Evolutionary conservation across 495 filamentous ascomycete genomes (phyloP), one percentile per base, ranked within the genome.

Genomic region (Podospora didyma): DNA sequence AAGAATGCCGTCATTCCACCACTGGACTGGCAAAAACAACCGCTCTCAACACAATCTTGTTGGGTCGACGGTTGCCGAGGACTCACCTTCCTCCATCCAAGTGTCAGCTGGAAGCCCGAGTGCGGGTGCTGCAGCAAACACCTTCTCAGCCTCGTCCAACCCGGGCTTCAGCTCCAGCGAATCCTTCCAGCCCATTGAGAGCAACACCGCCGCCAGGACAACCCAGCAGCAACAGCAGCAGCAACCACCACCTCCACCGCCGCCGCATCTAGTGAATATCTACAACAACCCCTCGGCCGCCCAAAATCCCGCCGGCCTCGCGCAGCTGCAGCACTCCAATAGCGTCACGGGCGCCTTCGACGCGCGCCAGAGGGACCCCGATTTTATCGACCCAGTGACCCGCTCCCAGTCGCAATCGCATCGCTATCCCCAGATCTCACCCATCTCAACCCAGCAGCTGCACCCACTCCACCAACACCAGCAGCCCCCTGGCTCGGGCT

Each of bases 31-130:
- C 64, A 75, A 72, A 53, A 74, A 71, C 70, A 77, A 76, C 65
- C 73, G 72, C 62, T 77, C 75, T 70, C 75, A 78, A 64, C 75
- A 77, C 62, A 77, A 75, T 53, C 65, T 78, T 49, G 69, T 74
- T 54, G 75, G 73, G 69, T 60, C 69, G 52, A 63, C 65, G 56
- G 60, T 48, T 34, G 60, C 65, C 42, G 65, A 70, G 28, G 67
- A 64, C 58, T 51, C 37, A 56, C 59, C 49, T 59, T 49, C 64
- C 46, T 49, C 64, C 46, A 42, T 58, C 55, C 37, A 64, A 63
- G 54, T 63, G 63, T 52, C 61, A 61, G 56, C 49, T 62, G 59
- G 64, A 64, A 70, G 55, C 44, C 44, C 44, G 23, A 53, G 59
- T 56, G 64, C 59, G 58, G 69, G 66, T 57, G 67, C 69, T 71